A percentile compares a stretch with the other conserved stretches of the same genome.
Conservation (phyloP, 768 basidiomycete species). For the Lentinula raphanica region DNA sequence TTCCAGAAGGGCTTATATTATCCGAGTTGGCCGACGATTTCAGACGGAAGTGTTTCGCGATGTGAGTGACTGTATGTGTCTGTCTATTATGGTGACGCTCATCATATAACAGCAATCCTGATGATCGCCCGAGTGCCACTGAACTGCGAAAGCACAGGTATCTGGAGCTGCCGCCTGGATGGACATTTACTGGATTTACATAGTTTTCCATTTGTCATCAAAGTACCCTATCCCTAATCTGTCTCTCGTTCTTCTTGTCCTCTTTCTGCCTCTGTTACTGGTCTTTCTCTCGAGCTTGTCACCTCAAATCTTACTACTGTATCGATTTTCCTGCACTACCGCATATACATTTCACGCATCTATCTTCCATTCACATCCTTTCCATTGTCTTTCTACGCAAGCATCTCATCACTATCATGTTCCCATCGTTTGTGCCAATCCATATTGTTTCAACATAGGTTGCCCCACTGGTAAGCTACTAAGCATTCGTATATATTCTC, state of each 20-base stretch:
- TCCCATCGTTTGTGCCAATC: conserved; percentile 15
- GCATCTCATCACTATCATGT: conserved; percentile 7
- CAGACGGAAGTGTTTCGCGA: conserved; percentile 81
- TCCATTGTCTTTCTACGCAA: conserved; percentile 9
- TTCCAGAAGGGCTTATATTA: conserved; percentile 78
- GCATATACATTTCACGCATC: conserved; percentile 12
- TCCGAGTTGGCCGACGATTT: conserved; percentile 81
- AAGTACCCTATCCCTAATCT: background rate
- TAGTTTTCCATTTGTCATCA: conserved; percentile 20
- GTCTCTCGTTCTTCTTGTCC: background rate
- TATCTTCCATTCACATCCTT: conserved; percentile 14
- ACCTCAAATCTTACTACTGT: background rate
- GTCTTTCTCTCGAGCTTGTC: background rate
- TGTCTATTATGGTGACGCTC: conserved; percentile 8
- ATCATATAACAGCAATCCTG: conserved; percentile 60
- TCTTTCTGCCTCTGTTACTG: background rate
- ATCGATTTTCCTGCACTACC: conserved; percentile 7
- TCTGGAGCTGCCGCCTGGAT: conserved; percentile 64
- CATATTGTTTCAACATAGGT: background rate
- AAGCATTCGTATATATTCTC: background rate
- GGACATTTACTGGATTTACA: conserved; percentile 69
- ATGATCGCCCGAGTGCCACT: conserved; percentile 72
- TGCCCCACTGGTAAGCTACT: background rate
- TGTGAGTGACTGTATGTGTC: conserved; percentile 43
- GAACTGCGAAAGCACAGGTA: conserved; percentile 80